These are phyloP conservation scores for Colletotrichum higginsianum DNA, from an alignment of 2,329 filamentous ascomycete species.

Conservation along the genomic window DNA sequence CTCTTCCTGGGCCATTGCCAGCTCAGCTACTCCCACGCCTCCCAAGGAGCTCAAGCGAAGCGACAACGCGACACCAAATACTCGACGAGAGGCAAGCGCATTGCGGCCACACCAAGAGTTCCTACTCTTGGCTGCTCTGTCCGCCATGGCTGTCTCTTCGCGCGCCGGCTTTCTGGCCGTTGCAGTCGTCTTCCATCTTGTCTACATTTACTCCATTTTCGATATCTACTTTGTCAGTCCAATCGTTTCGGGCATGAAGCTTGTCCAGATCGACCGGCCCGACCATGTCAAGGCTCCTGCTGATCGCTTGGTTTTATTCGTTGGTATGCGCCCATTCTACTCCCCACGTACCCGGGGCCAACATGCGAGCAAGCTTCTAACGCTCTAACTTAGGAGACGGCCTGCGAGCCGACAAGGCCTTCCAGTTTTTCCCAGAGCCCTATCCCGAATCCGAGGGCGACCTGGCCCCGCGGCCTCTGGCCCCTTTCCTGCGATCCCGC, in stretches of 20 bases:
- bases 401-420: conserved; percentile 96
- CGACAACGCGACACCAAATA: neutral
- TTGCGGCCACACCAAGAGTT: neutral
- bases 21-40: neutral
- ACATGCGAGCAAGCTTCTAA: conserved; percentile 2
- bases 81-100: neutral
- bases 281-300: conserved; percentile 79
- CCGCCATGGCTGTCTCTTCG: conserved; percentile 67
- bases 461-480: conserved; percentile 82
- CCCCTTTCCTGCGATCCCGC: conserved; percentile 91
- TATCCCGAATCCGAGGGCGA: conserved; percentile 77
- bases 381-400: conserved; percentile 77
- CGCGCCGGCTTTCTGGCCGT: conserved; percentile 89
- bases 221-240: conserved; percentile 99
- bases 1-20: neutral
- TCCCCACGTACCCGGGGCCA: neutral
- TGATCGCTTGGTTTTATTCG: conserved; percentile 91
- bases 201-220: conserved; percentile 97
- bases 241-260: conserved; percentile 94
- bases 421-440: conserved; percentile 92
- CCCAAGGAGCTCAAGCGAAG: neutral
- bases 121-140: neutral
- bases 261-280: conserved; percentile 79
- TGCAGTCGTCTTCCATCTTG: conserved; percentile 91
- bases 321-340: conserved; percentile 71